Base-by-base conservation (phyloP, 2,329 filamentous ascomycete genomes). In the Aspergillus uvarum region DNA sequence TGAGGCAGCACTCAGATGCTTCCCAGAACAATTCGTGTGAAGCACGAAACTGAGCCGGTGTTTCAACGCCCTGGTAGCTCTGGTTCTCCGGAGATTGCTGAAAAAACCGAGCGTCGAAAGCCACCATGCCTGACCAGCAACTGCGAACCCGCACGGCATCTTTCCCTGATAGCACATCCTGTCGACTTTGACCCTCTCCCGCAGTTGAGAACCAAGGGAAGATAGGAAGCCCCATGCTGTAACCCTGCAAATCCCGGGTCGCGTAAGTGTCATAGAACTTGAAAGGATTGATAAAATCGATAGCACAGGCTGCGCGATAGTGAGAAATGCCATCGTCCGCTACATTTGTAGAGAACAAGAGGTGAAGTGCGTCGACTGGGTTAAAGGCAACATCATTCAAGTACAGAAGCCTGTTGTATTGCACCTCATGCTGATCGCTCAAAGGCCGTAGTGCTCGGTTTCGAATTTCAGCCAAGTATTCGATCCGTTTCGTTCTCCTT, bases 261-360 rank as follows among this genome's bases (percentile, higher is more conserved):
- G 89, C 90, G 74, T 89, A 92, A 0, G 88, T 87, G 72, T 93
- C 90, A 73, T 93, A 92, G 70, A 89, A 90, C 63, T 89, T 87
- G 75, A 91, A 86, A 0, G 88, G 85, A 63, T 87, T 85, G 69
- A 87, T 86, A 69, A 89, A 92, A 76, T 93, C 90, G n/a, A 90
- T 81, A 1, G 88, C 88, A 69, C 90, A 92, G 2, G 87, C 88
- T 3, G 89, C 87, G 11, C 88, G 83, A 68, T 92, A 92, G 51
- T 80, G 77, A 0, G 83, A 68, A 22, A 75, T 73, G 11, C 87
- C 88, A 31, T 81, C 74, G 7, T 77, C 72, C 57, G 83, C 78
- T 2, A 64, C 72, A 64, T 87, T 85, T 5, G 85, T 87, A 2
- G 84, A 84, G 67, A 81, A 90, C 8, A 92, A 77, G 5, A 87